These are phyloP conservation scores for Fraxinus xanthoxyloides DNA, from an alignment of 305 asterid species.

Conservation along the genomic window DNA sequence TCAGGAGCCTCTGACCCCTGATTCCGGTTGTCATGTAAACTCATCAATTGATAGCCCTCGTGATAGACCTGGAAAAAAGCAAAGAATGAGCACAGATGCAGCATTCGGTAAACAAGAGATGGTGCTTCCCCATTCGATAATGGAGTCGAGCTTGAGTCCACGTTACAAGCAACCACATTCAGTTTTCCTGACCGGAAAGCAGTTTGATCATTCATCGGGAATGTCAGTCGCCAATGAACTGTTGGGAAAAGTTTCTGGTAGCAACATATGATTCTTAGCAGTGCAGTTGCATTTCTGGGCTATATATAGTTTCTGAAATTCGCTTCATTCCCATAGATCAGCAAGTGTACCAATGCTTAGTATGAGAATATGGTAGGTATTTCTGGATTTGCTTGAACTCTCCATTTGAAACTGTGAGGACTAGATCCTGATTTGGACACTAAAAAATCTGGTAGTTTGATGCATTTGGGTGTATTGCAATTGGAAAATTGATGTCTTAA, in stretches of 20 bases:
- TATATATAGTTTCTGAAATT: constrained; percentile 25
- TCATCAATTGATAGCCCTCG: constrained; percentile 47
- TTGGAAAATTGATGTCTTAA: neutral
- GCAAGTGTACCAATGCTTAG: neutral
- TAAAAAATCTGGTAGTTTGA: neutral
- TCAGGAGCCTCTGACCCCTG: constrained; percentile 83
- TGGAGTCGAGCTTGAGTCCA: constrained; percentile 61
- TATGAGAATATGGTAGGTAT: neutral
- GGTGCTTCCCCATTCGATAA: constrained; percentile 44
- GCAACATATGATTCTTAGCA: constrained; percentile 24
- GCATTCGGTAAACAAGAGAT: constrained; percentile 41
- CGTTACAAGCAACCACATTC: constrained; percentile 51
- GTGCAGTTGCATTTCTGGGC: constrained; percentile 13
- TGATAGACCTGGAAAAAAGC: constrained; percentile 59
- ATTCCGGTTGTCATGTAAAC: constrained; percentile 54
- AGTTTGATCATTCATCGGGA: constrained; percentile 40
- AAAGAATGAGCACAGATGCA: constrained; percentile 34
- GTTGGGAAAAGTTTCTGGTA: constrained; percentile 37
- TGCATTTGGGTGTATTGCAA: neutral
- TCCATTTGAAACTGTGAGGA: neutral
- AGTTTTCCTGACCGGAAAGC: constrained; percentile 37
- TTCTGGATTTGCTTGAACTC: neutral
- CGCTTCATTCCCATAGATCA: neutral
- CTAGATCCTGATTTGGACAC: neutral
- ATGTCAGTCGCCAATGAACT: constrained; percentile 30